A percentile compares a stretch with the other conserved stretches of the same genome.
Conservation (phyloP, 306 rosid genomes). For the Hippophae rhamnoides region DNA sequence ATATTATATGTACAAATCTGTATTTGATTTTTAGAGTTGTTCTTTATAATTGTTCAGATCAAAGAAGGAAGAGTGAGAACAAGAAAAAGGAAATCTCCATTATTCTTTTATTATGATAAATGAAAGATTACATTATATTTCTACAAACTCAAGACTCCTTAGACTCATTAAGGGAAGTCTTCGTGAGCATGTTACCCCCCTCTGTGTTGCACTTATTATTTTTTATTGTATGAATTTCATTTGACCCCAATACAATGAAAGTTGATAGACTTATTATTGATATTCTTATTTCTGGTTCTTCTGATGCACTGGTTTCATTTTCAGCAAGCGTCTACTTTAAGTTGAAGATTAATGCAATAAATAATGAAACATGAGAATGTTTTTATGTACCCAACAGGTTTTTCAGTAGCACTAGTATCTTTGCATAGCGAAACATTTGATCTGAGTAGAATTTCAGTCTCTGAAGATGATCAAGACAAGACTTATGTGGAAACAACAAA, state of each 20-base stretch:
- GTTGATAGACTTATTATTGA: background rate
- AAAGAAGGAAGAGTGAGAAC: no score
- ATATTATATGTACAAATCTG: background rate
- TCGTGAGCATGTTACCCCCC: no score
- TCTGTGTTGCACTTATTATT: background rate
- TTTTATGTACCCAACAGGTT: slow-evolving; percentile 46
- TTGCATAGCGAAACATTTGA: slow-evolving; percentile 51
- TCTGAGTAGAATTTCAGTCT: slow-evolving; percentile 43
- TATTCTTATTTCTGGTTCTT: background rate
- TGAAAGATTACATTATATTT: no score
- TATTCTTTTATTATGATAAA: no score
- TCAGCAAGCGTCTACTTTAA: background rate
- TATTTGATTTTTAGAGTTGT: background rate
- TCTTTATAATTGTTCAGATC: background rate
- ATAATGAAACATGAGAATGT: slow-evolving; percentile 12
- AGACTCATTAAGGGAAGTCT: no score
- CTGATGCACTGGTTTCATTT: background rate
- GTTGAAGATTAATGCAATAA: background rate
- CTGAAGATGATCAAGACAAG: slow-evolving; percentile 30
- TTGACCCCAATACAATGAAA: background rate
- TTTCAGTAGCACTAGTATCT: slow-evolving; percentile 46
- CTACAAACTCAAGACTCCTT: no score
- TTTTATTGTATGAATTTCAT: background rate
- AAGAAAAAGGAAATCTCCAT: no score
- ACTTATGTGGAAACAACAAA: slow-evolving; percentile 35